Evolutionary conservation across 106 monocot genomes (phyloP).

Genomic region (Narthecium ossifragum): DNA sequence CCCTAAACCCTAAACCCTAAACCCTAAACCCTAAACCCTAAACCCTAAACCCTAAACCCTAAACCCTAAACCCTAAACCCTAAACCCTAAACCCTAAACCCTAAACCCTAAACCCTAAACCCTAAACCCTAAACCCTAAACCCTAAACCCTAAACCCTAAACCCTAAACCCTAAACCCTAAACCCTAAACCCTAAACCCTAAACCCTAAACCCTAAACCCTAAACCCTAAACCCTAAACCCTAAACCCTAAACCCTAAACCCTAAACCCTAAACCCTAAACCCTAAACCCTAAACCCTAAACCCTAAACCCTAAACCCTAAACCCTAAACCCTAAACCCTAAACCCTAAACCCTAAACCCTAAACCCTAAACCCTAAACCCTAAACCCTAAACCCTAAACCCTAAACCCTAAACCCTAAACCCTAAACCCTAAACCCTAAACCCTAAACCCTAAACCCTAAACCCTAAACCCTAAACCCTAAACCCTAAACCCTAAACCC

Average conservation of each 20-base stretch:
- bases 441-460: too few relatives aligned
- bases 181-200: slow-evolving; percentile 13
- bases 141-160: slow-evolving; percentile 15
- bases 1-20: slow-evolving; percentile 16
- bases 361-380: slow-evolving; percentile 24
- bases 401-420: slow-evolving; percentile 21
- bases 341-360: slow-evolving; percentile 17
- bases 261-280: slow-evolving; percentile 10
- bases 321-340: slow-evolving; percentile 8
- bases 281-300: slow-evolving; percentile 3
- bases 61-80: slow-evolving; percentile 21
- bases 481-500: slow-evolving; percentile 18
- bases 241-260: slow-evolving; percentile 17
- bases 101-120: slow-evolving; percentile 8
- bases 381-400: slow-evolving; percentile 22
- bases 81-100: slow-evolving; percentile 19
- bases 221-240: slow-evolving; percentile 18
- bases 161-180: slow-evolving; percentile 19
- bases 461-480: slow-evolving; percentile 15
- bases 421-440: slow-evolving; percentile 21
- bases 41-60: slow-evolving; percentile 28
- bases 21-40: slow-evolving; percentile 31
- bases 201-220: slow-evolving; percentile 19
- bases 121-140: slow-evolving; percentile 6
- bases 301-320: slow-evolving; percentile 9